These are phyloP conservation scores for Jaenimonas drosophilae DNA, from an alignment of 208 protist genomes.

Conservation along the genomic window DNA sequence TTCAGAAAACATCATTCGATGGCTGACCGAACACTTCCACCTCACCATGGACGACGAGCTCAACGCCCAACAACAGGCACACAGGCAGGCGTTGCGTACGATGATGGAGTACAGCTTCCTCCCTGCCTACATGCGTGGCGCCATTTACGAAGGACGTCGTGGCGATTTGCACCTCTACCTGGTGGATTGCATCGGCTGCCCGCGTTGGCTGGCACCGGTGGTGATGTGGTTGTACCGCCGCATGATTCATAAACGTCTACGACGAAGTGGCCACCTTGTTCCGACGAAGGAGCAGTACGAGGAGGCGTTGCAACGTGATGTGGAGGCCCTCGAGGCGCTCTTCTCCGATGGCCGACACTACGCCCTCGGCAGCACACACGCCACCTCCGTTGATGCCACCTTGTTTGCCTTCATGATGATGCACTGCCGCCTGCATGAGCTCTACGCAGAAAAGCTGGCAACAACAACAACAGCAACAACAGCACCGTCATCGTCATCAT, in stretches of 20 bases:
- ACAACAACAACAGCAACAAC: background rate
- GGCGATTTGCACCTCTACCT: background rate
- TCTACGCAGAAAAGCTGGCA: background rate
- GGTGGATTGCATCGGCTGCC: background rate
- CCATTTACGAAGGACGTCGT: background rate
- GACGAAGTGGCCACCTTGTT: slow-evolving; percentile 1
- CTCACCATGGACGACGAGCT: slow-evolving; percentile 1
- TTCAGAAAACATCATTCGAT: slow-evolving; percentile 13
- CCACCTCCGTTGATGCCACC: slow-evolving; percentile 5
- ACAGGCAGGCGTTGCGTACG: slow-evolving; percentile 6
- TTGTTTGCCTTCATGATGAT: slow-evolving; percentile 7
- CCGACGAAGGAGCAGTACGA: slow-evolving; percentile 10
- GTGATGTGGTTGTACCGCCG: background rate
- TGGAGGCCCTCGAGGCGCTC: slow-evolving; percentile 10
- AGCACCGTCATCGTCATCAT: too few species aligned
- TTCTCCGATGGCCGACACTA: slow-evolving; percentile 5
- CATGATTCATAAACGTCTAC: background rate
- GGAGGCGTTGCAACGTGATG: slow-evolving; percentile 7
- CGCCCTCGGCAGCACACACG: background rate
- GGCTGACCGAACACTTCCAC: slow-evolving; percentile 4
- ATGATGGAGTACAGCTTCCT: slow-evolving; percentile 12
- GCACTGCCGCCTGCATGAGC: slow-evolving; percentile 2
- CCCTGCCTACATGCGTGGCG: slow-evolving; percentile 2
- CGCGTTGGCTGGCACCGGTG: background rate
- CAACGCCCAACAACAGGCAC: background rate